Evolutionary conservation across 345 rosid genomes (phyloP), one percentile per base, ranked within the genome.

Genomic region (Fremontodendron californicum): DNA sequence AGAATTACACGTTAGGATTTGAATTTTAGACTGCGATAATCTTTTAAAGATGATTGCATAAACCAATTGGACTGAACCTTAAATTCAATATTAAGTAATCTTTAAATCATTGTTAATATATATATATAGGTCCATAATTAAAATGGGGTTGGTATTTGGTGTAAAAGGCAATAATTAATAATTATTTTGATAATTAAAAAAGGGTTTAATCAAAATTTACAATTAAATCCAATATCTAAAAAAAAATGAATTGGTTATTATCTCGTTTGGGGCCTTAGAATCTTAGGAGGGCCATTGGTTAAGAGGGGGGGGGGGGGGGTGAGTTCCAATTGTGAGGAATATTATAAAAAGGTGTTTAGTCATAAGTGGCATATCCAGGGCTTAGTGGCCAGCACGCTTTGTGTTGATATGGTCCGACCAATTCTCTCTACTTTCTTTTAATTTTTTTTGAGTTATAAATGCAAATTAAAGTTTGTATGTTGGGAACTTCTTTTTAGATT

Each of bases 281-380:
- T 87, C 90, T 79, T 76, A 71, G 85, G 90, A 77, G 88, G 89
- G 86, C 87, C 71, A 78, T 58, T 81, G 81, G 76, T 37, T 18
- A 57, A 48, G 86, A n/a, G n/a, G n/a, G n/a, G n/a, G 86, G 82
- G 84, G 81, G 84, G 74, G 84, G 74, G 42, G 15, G 61, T 58
- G 86, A 78, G 90, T 73, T 54, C 68, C 54, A 71, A 74, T 66
- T 21, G 57, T 60, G 80, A 49, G 78, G 78, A 68, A 82, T 76
- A 77, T 80, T 74, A 65, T 80, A 78, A 73, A 80, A 74, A 74
- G 81, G 77, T 77, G 79, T 82, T 45, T 77, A 60, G 84, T 57
- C 78, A 68, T 33, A 73, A 58, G 69, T 68, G 81, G 77, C 46
- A 60, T 65, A 5, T 16, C 37, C 0, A 5, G 57, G 54, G 12